A percentile compares a stretch with the other conserved stretches of the same genome.
Evolutionary conservation across 2,329 filamentous ascomycete genomes (phyloP).

Genomic region (Ampelomyces quisqualis): DNA sequence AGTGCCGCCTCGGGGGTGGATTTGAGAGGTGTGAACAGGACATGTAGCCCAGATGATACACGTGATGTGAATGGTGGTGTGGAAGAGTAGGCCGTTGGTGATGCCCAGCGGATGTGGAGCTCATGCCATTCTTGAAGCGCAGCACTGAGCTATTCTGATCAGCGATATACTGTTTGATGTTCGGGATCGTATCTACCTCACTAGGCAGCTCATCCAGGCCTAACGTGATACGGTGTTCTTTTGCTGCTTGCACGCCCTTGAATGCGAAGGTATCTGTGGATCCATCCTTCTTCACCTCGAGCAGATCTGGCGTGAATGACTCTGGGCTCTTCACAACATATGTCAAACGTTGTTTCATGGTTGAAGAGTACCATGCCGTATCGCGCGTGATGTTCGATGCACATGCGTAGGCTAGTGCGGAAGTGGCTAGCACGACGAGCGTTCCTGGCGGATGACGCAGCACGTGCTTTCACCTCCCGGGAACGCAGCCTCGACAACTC

Average conservation of each 20-base stretch:
- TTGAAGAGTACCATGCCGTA: conserved; percentile 12
- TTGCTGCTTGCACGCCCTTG: conserved; percentile 63
- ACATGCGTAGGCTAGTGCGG: background rate
- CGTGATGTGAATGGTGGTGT: conserved; percentile 72
- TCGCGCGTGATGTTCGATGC: conserved; percentile 13
- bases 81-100: conserved; percentile 57
- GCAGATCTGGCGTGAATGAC: conserved; percentile 62
- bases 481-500: conserved; percentile 15
- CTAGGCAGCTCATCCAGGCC: conserved; percentile 70
- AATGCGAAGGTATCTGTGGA: conserved; percentile 55
- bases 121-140: conserved; percentile 66
- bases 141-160: conserved; percentile 54
- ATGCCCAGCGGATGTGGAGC: conserved; percentile 79
- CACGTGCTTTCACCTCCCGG: conserved; percentile 15
- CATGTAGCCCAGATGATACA: conserved; percentile 76
- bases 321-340: conserved; percentile 68
- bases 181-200: conserved; percentile 51
- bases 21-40: conserved; percentile 67
- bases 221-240: conserved; percentile 78
- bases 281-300: conserved; percentile 54
- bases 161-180: background rate
- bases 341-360: conserved; percentile 74
- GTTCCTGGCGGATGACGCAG: conserved; percentile 16
- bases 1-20: conserved; percentile 43
- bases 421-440: background rate